Percentiles rank a stretch among this genome's conserved stretches.
phyloP scores from a whole-genome alignment of 208 protist genomes.

The Strigomonas culicis region DNA sequence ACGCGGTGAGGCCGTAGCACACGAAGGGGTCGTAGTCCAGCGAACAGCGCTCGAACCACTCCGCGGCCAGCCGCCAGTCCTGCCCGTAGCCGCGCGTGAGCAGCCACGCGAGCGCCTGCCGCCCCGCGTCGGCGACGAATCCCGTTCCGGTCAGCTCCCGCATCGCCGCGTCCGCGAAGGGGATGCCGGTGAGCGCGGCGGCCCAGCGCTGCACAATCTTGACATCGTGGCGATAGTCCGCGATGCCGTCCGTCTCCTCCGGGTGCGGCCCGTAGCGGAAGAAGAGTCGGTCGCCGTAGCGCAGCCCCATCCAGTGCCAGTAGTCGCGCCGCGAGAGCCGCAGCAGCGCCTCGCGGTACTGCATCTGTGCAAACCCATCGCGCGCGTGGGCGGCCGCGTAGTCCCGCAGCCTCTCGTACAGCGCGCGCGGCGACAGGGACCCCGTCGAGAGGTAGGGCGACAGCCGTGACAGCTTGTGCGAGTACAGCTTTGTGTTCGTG shows the following conservation, averaged over 20 bases:
- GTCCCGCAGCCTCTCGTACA: slow-evolving; percentile 73
- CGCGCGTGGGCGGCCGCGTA: slow-evolving; percentile 45
- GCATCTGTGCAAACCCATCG: slow-evolving; percentile 74
- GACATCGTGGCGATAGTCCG: slow-evolving; percentile 71
- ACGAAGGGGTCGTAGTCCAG: slow-evolving; percentile 89
- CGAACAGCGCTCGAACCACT: slow-evolving; percentile 89
- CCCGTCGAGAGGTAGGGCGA: slow-evolving; percentile 82
- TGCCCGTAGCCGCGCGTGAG: slow-evolving; percentile 80
- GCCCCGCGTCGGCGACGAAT: slow-evolving; percentile 69
- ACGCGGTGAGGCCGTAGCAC: slow-evolving; percentile 85
- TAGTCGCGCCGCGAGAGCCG: slow-evolving; percentile 83
- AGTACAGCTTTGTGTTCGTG: slow-evolving; percentile 86
- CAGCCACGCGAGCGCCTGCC: slow-evolving; percentile 81
- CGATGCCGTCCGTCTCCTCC: slow-evolving; percentile 64
- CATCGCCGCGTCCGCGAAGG: slow-evolving; percentile 88
- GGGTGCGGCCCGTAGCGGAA: slow-evolving; percentile 79
- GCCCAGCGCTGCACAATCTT: slow-evolving; percentile 87
- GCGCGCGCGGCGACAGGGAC: slow-evolving; percentile 61
- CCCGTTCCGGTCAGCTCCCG: slow-evolving; percentile 76
- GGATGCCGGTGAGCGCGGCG: slow-evolving; percentile 77
- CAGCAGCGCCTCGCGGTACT: slow-evolving; percentile 77
- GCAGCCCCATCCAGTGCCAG: slow-evolving; percentile 88
- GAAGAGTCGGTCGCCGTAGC: slow-evolving; percentile 78
- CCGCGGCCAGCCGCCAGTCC: slow-evolving; percentile 86
- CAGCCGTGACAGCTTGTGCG: slow-evolving; percentile 58